Evolutionary conservation across 306 rosid species (phyloP), one percentile per base, ranked within the genome.

Genomic region (Glycine latifolia): DNA sequence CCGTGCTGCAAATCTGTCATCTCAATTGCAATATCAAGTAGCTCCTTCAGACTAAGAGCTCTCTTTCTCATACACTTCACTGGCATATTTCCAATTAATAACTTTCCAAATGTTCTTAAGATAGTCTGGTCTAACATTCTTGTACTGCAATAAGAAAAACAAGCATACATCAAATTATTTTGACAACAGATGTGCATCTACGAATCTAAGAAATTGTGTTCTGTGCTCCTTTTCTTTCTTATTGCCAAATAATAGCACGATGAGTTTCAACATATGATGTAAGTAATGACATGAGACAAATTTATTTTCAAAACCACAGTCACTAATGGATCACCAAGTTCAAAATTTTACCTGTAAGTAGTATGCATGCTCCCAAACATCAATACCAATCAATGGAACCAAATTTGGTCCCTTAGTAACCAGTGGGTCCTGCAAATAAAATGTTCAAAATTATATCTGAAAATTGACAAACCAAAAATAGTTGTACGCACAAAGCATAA

Each of bases 311-410:
- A 39, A 66, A 80, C 69, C 55, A 68, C 31, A 12, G 41, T 44
- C 63, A 69, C 5, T 31, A 71, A 61, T 31, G 50, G 75, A 59
- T 75, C 15, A 12, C 66, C 55, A 80, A 69, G 65, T 63, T 65
- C 71, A 73, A 80, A 76, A 71, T 71, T 80, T 76, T 89, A 96
- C 99, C 99, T 96, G 99, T 37, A 96, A 82, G 87, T 96, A 96
- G 86, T 96, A 96, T 2, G 99, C 98, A 56, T 96, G 99, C 89
- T 96, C 99, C 99, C 99, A 96, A 71, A 96, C 99, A 86, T 96
- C 99, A 56, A 96, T 85, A 11, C 99, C 99, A 75, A 96, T 89
- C 91, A 96, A 84, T 56, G 99, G 99, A 86, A 96, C 94, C 78
- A 96, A 84, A 80, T 31, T 79, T 78, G 96, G 60, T 75, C 94